Evolutionary conservation across 495 filamentous ascomycete genomes (phyloP).

Genomic region (Penicillium bialowiezense): DNA sequence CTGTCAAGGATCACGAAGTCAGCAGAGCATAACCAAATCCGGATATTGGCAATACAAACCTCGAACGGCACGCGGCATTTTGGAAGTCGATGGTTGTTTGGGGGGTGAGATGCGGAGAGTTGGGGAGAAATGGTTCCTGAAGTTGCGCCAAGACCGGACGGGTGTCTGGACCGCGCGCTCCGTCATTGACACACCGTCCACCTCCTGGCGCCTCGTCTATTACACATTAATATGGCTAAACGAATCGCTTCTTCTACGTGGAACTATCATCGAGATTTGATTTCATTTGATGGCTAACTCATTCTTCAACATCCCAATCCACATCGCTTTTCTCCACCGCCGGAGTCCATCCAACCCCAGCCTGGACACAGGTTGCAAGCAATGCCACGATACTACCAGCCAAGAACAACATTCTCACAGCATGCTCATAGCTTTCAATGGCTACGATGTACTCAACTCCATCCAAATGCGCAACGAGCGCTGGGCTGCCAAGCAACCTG

Average conservation of each 20-base stretch:
- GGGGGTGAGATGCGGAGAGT: not conserved
- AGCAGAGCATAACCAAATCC: not conserved
- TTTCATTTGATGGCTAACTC: not conserved
- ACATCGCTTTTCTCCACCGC: constrained; percentile 3
- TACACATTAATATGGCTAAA: too few species aligned
- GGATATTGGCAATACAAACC: constrained; percentile 23
- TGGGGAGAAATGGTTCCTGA: not conserved
- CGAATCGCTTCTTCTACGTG: too few species aligned
- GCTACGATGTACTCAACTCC: constrained; percentile 59
- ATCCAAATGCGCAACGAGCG: constrained; percentile 50
- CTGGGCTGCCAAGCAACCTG: constrained; percentile 66
- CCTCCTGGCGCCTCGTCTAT: too few species aligned
- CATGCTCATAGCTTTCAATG: constrained; percentile 58
- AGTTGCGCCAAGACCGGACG: constrained; percentile 18
- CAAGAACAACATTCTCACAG: constrained; percentile 56
- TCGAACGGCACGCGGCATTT: constrained; percentile 49
- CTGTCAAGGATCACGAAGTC: constrained; percentile 27
- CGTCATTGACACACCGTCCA: not conserved
- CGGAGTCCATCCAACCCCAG: constrained; percentile 63
- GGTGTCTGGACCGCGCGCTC: not conserved
- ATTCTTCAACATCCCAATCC: not conserved
- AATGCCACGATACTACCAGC: constrained; percentile 53
- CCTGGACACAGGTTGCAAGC: constrained; percentile 57
- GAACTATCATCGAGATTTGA: too few species aligned
- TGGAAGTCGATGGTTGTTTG: constrained; percentile 1